Base-by-base conservation (phyloP, 495 filamentous ascomycete genomes). In the Massariosphaeria phaeospora region DNA sequence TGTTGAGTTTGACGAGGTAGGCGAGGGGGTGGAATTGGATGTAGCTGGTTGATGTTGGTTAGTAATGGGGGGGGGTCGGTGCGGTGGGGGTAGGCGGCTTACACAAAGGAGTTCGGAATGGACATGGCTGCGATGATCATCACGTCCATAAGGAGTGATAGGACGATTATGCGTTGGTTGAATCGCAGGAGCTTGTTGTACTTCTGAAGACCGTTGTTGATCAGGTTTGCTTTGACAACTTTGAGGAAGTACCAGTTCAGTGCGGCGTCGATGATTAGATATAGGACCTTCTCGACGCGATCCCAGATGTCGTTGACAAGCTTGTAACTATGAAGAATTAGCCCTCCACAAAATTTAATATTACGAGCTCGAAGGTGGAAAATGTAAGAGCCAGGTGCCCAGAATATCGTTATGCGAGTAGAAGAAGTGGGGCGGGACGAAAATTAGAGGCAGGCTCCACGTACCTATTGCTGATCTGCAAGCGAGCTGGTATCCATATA, bases 61-160 rank as follows among this genome's bases (percentile, higher is more conserved):
- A 26, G 15, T 27, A 18, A 41, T 15, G 11, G 11, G 11, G 20
- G 3, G 1, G 15, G 18, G 23, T 13, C 2, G 11, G 12, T 29
- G 21, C 3, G n/a, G 15, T 12, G 7, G 3, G 15, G 30, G 12
- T 2, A 10, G n/a, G n/a, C 9, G 9, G 29, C 55, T 23, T 52
- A 58, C 55, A 58, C 55, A 25, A 58, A 58, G n/a, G 55, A 58
- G 17, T 58, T 58, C 12, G 55, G 55, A 13, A 58, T 58, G 5
- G 55, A 58, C 55, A 58, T 58, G 1, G 55, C 55, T 11, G 47
- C 55, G 10, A 58, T 58, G 17, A 58, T 58, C 55, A 58, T 58
- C n/a, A 58, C 55, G 21, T 58, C 55, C 55, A 58, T 58, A 26
- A 58, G 55, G 1, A 58, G 25, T 0, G 55, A 58, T 2, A 58